A percentile compares a stretch with the other conserved stretches of the same genome.
These are phyloP conservation scores for Purpureocillium takamizusanense DNA, from an alignment of 2,329 filamentous ascomycete genomes.

Conservation along the genomic window DNA sequence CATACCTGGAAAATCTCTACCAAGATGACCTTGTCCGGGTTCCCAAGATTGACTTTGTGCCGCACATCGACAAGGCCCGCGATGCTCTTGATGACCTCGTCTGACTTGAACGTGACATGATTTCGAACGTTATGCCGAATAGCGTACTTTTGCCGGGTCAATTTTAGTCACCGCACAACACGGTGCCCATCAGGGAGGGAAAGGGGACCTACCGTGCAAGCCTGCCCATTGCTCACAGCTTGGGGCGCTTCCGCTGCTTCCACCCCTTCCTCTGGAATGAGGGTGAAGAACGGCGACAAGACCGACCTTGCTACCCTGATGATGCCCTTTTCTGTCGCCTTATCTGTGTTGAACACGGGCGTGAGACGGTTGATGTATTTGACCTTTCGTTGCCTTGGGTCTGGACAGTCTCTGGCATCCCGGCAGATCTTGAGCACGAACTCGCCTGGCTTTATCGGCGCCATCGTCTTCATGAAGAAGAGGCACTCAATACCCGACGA, in stretches of 20 bases:
- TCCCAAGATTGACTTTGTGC: constrained; percentile 69
- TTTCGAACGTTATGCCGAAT: constrained; percentile 72
- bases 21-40: constrained; percentile 70
- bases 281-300: constrained; percentile 52
- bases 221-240: constrained; percentile 6
- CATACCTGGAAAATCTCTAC: constrained; percentile 73
- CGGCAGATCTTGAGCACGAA: constrained; percentile 46
- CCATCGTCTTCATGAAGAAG: constrained; percentile 49
- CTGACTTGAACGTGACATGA: constrained; percentile 58
- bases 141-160: constrained; percentile 52
- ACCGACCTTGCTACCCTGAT: constrained; percentile 55
- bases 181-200: neutral
- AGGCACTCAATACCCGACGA: constrained; percentile 52
- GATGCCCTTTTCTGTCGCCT: constrained; percentile 60
- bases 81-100: constrained; percentile 61
- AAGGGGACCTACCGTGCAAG: constrained; percentile 31
- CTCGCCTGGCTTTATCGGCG: constrained; percentile 45
- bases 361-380: constrained; percentile 52
- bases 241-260: constrained; percentile 7
- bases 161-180: neutral
- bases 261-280: constrained; percentile 21
- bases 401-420: constrained; percentile 37
- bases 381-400: constrained; percentile 34
- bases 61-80: constrained; percentile 54
- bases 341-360: constrained; percentile 44